Conservation (phyloP, 805 yeast genomes). For the Starmerella sp. region DNA sequence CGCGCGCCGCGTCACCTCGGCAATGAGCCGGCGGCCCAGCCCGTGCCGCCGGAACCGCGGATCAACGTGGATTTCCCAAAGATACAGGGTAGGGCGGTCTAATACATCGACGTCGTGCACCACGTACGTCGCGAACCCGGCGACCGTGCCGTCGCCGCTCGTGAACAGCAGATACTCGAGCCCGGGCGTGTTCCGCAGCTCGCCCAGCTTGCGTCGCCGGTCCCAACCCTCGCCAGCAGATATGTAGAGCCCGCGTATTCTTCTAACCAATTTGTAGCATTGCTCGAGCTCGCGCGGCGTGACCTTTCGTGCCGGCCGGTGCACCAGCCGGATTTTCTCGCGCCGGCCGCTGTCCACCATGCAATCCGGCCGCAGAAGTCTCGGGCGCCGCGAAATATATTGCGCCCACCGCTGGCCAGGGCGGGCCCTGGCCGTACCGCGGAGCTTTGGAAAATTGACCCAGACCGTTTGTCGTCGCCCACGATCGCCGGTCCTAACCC, state of each 20-base stretch:
- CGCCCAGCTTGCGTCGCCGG: conserved; percentile 6
- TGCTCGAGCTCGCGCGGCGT: conserved; percentile 8
- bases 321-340: background rate
- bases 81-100: conserved; percentile 1
- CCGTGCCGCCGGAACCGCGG: conserved; percentile 11
- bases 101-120: conserved; percentile 4
- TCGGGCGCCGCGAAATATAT: background rate
- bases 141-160: background rate
- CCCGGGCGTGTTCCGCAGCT: conserved; percentile 10
- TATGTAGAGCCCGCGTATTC: conserved; percentile 9
- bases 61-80: conserved; percentile 20
- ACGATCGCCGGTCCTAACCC: too few species aligned
- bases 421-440: too few species aligned
- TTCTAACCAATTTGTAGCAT: conserved; percentile 15
- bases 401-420: too few species aligned
- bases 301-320: conserved; percentile 6
- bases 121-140: conserved; percentile 14
- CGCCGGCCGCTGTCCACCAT: background rate
- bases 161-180: conserved; percentile 7
- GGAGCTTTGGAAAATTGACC: too few species aligned
- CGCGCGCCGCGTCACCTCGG: background rate
- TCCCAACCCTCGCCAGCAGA: conserved; percentile 16
- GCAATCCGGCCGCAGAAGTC: background rate
- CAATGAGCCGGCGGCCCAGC: conserved; percentile 8
- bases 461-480: too few species aligned